Conservation (phyloP, 768 basidiomycete genomes). For the Lactarius evosmus region DNA sequence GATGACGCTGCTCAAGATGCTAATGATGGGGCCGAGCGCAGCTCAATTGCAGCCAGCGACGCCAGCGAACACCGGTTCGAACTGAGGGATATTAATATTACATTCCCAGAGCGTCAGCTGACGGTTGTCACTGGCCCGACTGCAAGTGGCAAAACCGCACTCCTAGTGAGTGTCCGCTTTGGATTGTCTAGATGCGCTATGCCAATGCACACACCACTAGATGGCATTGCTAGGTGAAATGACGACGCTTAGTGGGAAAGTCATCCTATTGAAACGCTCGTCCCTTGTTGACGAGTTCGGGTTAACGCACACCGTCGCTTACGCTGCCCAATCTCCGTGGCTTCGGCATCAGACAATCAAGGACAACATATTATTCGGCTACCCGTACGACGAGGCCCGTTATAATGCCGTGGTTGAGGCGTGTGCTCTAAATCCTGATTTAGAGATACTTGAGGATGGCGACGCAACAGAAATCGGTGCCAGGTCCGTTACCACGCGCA, state of each 20-base stretch:
- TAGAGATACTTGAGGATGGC: conserved; percentile 83
- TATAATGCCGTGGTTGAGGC: conserved; percentile 77
- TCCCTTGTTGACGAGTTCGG: conserved; percentile 59
- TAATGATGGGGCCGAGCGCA: conserved; percentile 30
- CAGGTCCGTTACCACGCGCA: conserved; percentile 37
- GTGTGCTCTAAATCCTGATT: conserved; percentile 78
- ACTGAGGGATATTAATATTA: conserved; percentile 59
- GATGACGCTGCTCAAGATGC: conserved; percentile 24
- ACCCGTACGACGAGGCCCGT: conserved; percentile 57
- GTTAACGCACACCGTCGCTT: conserved; percentile 48
- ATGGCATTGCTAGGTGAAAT: conserved; percentile 74
- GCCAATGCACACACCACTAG: conserved; percentile 33
- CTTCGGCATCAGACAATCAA: conserved; percentile 48
- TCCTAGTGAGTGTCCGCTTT: conserved; percentile 47
- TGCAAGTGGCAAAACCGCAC: conserved; percentile 78
- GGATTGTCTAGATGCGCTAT: neutral
- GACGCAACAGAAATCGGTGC: conserved; percentile 83
- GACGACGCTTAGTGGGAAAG: conserved; percentile 51
- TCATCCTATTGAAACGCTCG: conserved; percentile 65
- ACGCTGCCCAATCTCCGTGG: conserved; percentile 51
- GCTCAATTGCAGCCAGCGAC: conserved; percentile 24
- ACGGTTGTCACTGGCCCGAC: conserved; percentile 76
- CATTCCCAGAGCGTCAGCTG: conserved; percentile 70
- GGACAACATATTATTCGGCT: conserved; percentile 62
- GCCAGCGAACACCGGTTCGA: conserved; percentile 54